Evolutionary conservation across 768 basidiomycete genomes (phyloP).

Genomic region (Tephrocybe sp.): DNA sequence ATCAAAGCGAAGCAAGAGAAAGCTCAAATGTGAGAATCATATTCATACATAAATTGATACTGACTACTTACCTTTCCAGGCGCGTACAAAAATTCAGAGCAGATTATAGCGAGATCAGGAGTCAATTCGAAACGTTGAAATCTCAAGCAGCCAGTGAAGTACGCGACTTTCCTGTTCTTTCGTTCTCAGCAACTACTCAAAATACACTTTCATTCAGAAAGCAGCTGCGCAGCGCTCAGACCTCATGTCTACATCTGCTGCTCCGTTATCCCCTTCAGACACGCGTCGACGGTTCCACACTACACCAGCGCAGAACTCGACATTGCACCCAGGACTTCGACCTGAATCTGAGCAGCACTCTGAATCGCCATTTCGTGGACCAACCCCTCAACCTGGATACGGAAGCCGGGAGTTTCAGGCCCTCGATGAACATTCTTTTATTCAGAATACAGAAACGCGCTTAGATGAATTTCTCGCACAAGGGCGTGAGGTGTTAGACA

Average conservation of each 20-base stretch:
- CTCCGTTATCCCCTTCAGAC: conserved; percentile 47
- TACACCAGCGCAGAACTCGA: conserved; percentile 41
- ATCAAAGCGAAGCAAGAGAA: conserved; percentile 97
- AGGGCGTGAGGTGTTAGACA: conserved; percentile 88
- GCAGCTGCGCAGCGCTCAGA: conserved; percentile 61
- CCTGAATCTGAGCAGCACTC: conserved; percentile 53
- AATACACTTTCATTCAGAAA: conserved; percentile 40
- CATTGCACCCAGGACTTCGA: conserved; percentile 54
- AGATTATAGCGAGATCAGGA: conserved; percentile 82
- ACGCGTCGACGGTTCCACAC: conserved; percentile 67
- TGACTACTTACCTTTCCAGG: conserved; percentile 39
- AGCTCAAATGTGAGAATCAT: conserved; percentile 71
- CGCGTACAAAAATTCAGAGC: conserved; percentile 89
- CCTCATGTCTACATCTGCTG: conserved; percentile 52
- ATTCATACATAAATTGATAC: conserved; percentile 2
- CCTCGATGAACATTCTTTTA: conserved; percentile 85
- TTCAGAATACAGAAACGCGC: conserved; percentile 76
- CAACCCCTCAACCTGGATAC: conserved; percentile 53
- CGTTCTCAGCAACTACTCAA: background rate
- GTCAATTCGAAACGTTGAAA: conserved; percentile 81
- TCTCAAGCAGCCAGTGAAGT: conserved; percentile 52
- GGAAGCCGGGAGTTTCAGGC: conserved; percentile 74
- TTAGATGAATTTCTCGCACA: conserved; percentile 93
- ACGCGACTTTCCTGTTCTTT: conserved; percentile 19
- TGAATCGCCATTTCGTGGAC: conserved; percentile 82